phyloP scores from a whole-genome alignment of 495 filamentous ascomycete species.

The Achaetomiella virescens region DNA sequence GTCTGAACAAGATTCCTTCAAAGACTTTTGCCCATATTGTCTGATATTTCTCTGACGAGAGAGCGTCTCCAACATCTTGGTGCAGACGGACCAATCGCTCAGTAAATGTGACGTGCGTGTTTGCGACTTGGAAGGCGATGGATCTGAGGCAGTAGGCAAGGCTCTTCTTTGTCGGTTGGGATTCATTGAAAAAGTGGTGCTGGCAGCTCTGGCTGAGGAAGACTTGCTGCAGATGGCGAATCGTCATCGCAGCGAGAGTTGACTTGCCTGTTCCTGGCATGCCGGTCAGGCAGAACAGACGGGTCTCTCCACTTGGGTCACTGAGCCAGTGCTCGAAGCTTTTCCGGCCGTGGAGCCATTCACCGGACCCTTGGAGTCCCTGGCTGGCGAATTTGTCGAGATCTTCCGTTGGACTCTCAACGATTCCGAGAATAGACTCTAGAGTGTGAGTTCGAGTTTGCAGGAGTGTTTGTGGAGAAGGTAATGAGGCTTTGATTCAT shows the following conservation, averaged over 20 bases:
- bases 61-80: not conserved
- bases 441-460: not conserved
- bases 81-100: not conserved
- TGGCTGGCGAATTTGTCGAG: not conserved
- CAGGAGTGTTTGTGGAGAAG: not conserved
- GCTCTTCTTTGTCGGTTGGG: not conserved
- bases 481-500: not conserved
- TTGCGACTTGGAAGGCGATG: not conserved
- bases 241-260: not conserved
- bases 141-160: constrained; percentile 2
- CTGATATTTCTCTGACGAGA: not conserved
- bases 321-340: constrained; percentile 3
- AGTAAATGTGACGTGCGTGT: not conserved
- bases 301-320: not conserved
- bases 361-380: not conserved
- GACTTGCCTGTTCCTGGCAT: constrained; percentile 3
- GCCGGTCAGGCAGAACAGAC: not conserved
- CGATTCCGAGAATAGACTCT: not conserved
- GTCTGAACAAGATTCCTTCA: not conserved
- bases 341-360: not conserved
- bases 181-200: not conserved
- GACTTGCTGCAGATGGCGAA: not conserved
- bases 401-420: not conserved
- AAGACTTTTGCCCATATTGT: not conserved
- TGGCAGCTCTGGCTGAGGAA: constrained; percentile 1